Base-by-base conservation (phyloP, 192 early-diverging fungal genomes). In the Mortierella claussenii region DNA sequence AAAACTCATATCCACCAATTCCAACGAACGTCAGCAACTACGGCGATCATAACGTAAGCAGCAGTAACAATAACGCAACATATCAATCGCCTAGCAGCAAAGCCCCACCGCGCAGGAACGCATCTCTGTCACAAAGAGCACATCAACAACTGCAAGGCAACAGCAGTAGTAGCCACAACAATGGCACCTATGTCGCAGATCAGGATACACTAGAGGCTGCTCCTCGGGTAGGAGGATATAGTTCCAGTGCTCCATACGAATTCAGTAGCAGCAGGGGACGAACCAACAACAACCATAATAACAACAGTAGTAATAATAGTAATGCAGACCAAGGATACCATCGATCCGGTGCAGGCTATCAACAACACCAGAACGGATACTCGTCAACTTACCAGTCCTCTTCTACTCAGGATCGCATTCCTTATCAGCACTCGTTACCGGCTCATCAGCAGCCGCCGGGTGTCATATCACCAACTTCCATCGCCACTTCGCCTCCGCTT, bases 391-490 rank as follows among this genome's bases (percentile, higher is more conserved):
- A 31, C 31, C 23, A 55, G 10, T 31, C 46, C 32, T 23, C 45
- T 27, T 13, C 60, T 0, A 30, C 10, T 9, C 33, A 45, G 3
- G 73, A 76, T 21, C n/a, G 73, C 9, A 54, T 62, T 0, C 73
- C 73, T 0, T 76, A 76, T 28, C 73, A 76, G 21, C 73, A 76
- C 43, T 76, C 73, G 6, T 27, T 76, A 23, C 73, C 73, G 1
- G 73, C 73, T 2, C 73, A 76, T 34, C 73, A 76, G 18, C 73
- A 76, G 28, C 73, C 73, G 8, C 73, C 53, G 50, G 73, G 73
- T 20, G 73, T 76, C 0, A 20, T 67, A 8, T 2, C 27, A 0
- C 37, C 65, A 9, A 5, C 24, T 6, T 11, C 20, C 11, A 15
- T 32, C 10, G 8, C 48, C 1, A 8, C 51, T 26, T 37, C 59